Evolutionary conservation across 805 yeast genomes (phyloP), one percentile per base, ranked within the genome.

Genomic region (Barnettozyma botsteinii): DNA sequence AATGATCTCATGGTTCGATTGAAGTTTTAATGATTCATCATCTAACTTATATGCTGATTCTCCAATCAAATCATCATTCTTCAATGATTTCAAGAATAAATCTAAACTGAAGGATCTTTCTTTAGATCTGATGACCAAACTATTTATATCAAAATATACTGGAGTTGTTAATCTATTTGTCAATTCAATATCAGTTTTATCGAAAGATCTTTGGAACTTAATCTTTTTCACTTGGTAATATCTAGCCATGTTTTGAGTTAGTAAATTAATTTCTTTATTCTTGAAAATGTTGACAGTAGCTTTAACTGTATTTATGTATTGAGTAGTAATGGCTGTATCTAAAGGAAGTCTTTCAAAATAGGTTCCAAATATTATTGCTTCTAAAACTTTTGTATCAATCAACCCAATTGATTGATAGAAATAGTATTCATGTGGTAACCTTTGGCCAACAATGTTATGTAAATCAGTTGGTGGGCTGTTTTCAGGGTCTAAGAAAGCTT

Each of bases 321-420:
- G 72, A 13, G 69, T 65, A 15, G 79, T 71, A 8, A 68, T 64
- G 2, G 81, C 74, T 43, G 81, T 75, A 57, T 81, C 94, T 24
- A 79, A 56, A 3, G 89, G 85, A 9, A 82, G 71, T 42, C 82
- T 69, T 44, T 84, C 81, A 24, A 72, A 65, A 45, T 75, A 73
- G 25, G 66, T 62, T 2, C 87, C 93, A 42, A 76, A 76, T 1
- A 81, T 70, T 15, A 89, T 67, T 0, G 87, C 75, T 46, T 81
- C 83, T 31, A 82, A 70, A 19, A 85, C 59, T 42, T 77, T 79
- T 6, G 81, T 63, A 7, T 80, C 75, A 11, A 83, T 64, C 19
- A 89, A 57, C 2, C 97, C 98, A 42, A 83, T 60, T 1, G 94
- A 81, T 55, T 77, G 77, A 60, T 87, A 93, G 57, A 81, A 88